A percentile compares a stretch with the other conserved stretches of the same genome.
phyloP scores from a whole-genome alignment of 2,329 filamentous ascomycete species.

The Aspergillus pseudoterreus region DNA sequence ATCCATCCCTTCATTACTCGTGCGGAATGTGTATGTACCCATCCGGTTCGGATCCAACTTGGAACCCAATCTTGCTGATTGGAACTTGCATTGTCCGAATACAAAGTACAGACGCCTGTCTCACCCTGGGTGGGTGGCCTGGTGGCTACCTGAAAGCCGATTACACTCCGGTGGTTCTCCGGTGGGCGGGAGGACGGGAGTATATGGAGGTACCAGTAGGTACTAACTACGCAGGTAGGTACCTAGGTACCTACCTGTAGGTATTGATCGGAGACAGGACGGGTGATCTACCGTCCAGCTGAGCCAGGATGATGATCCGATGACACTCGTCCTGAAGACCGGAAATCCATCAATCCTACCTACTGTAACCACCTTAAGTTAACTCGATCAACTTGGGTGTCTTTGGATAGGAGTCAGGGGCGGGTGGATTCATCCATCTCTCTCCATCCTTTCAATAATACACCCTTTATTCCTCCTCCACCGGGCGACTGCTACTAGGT shows the following conservation, averaged over 20 bases:
- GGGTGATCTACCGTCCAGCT: constrained; percentile 15
- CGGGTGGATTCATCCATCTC: not conserved
- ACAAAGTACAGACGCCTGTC: not conserved
- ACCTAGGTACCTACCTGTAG: too few species aligned
- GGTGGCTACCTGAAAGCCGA: constrained; percentile 5
- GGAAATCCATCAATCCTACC: not conserved
- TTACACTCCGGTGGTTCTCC: not conserved
- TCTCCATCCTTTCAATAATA: not conserved
- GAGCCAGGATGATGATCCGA: constrained; percentile 12
- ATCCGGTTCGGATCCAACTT: not conserved
- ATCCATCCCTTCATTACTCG: constrained; percentile 18
- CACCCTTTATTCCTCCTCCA: not conserved
- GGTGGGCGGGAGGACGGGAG: too few species aligned
- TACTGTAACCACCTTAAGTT: too few species aligned
- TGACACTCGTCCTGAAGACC: constrained; percentile 1
- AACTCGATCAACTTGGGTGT: too few species aligned
- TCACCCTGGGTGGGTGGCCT: not conserved
- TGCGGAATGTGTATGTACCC: constrained; percentile 6
- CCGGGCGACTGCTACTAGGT: too few species aligned
- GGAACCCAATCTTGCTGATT: too few species aligned
- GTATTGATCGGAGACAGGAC: not conserved
- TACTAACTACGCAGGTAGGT: too few species aligned
- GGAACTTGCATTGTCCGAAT: not conserved
- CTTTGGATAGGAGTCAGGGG: too few species aligned
- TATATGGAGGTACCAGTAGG: too few species aligned